Base-by-base conservation (phyloP, 257 asterid species). In the Oldenlandia corymbosa region DNA sequence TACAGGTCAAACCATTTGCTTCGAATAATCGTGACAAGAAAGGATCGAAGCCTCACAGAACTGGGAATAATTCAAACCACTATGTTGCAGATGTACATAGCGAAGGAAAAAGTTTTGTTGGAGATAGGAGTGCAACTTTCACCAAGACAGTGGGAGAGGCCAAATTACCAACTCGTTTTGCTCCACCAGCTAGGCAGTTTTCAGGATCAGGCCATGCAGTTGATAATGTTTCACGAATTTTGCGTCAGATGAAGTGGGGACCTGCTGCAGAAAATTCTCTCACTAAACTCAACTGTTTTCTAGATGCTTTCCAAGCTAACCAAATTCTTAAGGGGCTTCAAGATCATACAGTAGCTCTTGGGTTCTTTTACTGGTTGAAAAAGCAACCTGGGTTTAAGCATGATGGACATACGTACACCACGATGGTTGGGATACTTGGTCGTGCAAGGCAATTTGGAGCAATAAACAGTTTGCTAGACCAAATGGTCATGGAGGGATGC, bases 371-470 rank as follows among this genome's bases (percentile, higher is more conserved):
- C 76, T 92, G 97, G 96, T 71, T 89, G 76, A 85, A 89, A 71
- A 67, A 71, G 41, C 86, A 83, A 74, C 88, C 84, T 0, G 94
- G 99, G 12, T 92, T 85, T 76, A 89, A 81, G 79, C 99, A 92
- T 21, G 99, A 92, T 30, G 96, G 95, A 0, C 97, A 89, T 60
- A 89, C 97, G 0, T 92, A 92, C 71, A 92, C 99, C 51, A 92
- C 99, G 71, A 89, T 89, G 97, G 90, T 89, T 23, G 99, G 99
- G 31, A 85, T 89, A 52, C 95, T 89, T 72, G 99, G 99, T n/a
- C 93, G 95, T 52, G 87, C 95, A 9, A 69, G 84, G 63, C 94
- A 89, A 73, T 92, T 92, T 60, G 88, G 80, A 12, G 78, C 77
- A 54, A 84, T 87, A 69, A 77, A 85, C 75, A 85, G 76, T 70